phyloP scores from a whole-genome alignment of 257 asterid genomes.

The Solanum tacnaense region DNA sequence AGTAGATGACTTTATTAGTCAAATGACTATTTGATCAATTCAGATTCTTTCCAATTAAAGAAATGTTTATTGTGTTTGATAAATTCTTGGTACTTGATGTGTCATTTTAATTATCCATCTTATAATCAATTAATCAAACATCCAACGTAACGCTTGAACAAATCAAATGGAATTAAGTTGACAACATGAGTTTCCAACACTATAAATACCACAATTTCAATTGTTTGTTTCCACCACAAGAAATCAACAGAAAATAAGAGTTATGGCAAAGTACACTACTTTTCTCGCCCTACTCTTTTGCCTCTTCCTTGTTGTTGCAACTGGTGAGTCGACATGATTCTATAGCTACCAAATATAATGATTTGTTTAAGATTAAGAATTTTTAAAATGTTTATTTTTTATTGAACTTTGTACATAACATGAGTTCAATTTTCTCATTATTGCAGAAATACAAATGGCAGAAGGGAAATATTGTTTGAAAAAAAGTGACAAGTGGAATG shows the following conservation, averaged over 20 bases:
- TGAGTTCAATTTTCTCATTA: background rate
- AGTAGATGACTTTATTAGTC: background rate
- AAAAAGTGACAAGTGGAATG: background rate
- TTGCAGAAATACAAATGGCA: background rate
- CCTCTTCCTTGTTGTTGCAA: background rate
- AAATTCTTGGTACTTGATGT: background rate
- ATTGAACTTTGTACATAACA: background rate
- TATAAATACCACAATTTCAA: background rate
- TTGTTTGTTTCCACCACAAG: background rate
- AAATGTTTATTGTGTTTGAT: background rate
- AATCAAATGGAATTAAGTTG: background rate
- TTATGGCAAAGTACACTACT: background rate
- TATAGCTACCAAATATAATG: background rate
- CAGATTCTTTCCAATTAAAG: background rate
- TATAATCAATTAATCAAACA: background rate
- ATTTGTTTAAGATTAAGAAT: background rate
- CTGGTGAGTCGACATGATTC: background rate
- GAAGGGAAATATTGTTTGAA: background rate
- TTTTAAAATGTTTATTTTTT: background rate
- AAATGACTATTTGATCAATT: background rate
- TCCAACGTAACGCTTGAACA: background rate
- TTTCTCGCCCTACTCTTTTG: background rate
- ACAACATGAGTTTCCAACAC: background rate
- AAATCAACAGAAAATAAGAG: background rate
- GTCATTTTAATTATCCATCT: background rate